phyloP scores from a whole-genome alignment of 2,329 filamentous ascomycete genomes.

The Trichothecium sympodiale region DNA sequence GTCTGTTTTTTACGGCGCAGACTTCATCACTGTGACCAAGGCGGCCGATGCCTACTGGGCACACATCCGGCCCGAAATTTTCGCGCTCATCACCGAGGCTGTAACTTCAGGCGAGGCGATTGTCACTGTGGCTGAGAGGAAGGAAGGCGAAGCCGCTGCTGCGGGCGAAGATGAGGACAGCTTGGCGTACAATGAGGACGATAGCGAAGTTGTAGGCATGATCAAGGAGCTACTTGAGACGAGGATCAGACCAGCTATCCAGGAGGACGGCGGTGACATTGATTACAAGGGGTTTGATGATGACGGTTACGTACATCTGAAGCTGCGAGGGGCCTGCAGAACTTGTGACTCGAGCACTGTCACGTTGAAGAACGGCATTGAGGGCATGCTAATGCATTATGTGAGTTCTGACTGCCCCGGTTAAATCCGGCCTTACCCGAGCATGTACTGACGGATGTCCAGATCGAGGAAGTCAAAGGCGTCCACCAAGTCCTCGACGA shows the following conservation, averaged over 20 bases:
- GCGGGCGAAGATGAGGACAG: slow-evolving; percentile 49
- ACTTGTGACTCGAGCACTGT: slow-evolving; percentile 97
- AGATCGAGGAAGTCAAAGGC: slow-evolving; percentile 93
- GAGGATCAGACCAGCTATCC: slow-evolving; percentile 85
- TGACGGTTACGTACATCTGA: slow-evolving; percentile 67
- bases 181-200: slow-evolving; percentile 76
- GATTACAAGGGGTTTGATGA: slow-evolving; percentile 85
- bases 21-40: slow-evolving; percentile 97
- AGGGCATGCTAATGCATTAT: slow-evolving; percentile 97
- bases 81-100: slow-evolving; percentile 86
- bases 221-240: slow-evolving; percentile 97
- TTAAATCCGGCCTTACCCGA: slow-evolving; percentile 2
- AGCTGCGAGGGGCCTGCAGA: slow-evolving; percentile 83
- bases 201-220: slow-evolving; percentile 92
- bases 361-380: slow-evolving; percentile 93
- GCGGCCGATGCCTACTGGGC: slow-evolving; percentile 81
- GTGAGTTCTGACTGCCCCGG: slow-evolving; percentile 39
- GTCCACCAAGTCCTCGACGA: slow-evolving; percentile 85
- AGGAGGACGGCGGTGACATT: slow-evolving; percentile 96
- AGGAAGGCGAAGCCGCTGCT: slow-evolving; percentile 34
- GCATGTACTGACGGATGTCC: slow-evolving; percentile 17
- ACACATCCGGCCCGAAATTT: slow-evolving; percentile 90
- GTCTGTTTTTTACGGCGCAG: slow-evolving; percentile 83
- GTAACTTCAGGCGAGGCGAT: slow-evolving; percentile 75
- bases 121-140: slow-evolving; percentile 59